Evolutionary conservation across 345 rosid species (phyloP).

Genomic region (Schrenkiella parvula): DNA sequence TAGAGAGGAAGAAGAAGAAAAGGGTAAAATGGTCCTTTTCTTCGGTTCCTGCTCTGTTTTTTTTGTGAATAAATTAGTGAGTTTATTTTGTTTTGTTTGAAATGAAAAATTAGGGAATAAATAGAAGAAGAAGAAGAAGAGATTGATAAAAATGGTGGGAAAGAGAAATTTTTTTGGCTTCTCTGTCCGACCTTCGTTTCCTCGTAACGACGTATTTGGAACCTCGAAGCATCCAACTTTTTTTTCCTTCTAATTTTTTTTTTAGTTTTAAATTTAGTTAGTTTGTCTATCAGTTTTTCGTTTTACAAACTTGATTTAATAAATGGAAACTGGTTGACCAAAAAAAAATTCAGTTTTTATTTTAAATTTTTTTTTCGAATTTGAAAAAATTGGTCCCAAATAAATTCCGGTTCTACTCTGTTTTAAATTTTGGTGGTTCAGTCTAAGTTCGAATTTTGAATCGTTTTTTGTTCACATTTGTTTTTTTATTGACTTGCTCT

Average conservation of each 20-base stretch:
- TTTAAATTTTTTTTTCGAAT: neutral
- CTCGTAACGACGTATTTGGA: constrained; percentile 22
- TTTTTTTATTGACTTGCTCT: no score
- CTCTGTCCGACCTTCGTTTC: constrained; percentile 17
- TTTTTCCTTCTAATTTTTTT: neutral
- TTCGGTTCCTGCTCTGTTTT: constrained; percentile 24
- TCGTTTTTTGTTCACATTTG: no score
- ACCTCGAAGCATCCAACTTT: constrained; percentile 1
- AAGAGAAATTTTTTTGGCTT: constrained; percentile 2
- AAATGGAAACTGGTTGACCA: no score
- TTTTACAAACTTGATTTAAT: no score
- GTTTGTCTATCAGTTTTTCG: neutral
- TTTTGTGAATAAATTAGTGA: neutral
- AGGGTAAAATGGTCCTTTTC: constrained; percentile 31
- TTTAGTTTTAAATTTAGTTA: constrained; percentile 15
- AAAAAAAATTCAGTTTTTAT: no score
- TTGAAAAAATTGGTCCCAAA: neutral
- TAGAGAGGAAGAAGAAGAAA: constrained; percentile 28
- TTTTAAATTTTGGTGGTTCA: neutral
- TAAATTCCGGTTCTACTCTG: neutral
- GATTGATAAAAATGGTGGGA: constrained; percentile 15
- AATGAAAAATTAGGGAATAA: constrained; percentile 3
- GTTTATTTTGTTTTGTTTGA: neutral
- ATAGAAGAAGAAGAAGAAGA: constrained; percentile 12
- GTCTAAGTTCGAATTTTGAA: neutral